A percentile compares a stretch with the other conserved stretches of the same genome.
Conservation (phyloP, 108 stramenopile genomes). For the Ochromonas danica region DNA sequence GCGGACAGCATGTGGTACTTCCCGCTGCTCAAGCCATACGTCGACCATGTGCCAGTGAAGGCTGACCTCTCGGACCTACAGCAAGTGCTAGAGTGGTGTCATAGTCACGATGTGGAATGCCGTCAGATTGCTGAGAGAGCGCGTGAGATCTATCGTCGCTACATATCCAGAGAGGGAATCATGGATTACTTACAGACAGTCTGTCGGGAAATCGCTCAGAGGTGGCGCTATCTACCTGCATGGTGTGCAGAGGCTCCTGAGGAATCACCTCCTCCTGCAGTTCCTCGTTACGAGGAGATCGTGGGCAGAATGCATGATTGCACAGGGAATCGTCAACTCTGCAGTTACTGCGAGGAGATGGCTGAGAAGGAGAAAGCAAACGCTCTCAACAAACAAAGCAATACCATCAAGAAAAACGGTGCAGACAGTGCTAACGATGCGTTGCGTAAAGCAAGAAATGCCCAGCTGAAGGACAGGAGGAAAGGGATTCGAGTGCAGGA, state of each 20-base stretch:
- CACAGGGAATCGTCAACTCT: no score
- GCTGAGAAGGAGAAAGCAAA: no score
- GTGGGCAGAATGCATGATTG: no score
- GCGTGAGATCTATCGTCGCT: constrained; percentile 45
- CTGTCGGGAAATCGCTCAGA: constrained; percentile 68
- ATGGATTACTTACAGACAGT: constrained; percentile 92
- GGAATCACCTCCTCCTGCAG: background rate
- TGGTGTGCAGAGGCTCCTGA: background rate
- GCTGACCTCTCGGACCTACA: constrained; percentile 89
- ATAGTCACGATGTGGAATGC: constrained; percentile 90
- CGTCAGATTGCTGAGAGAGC: constrained; percentile 62
- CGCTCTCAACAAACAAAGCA: no score
- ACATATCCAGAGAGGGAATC: constrained; percentile 63
- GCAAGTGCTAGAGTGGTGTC: constrained; percentile 94
- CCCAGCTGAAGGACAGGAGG: no score
- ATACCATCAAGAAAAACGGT: no score
- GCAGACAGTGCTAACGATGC: no score
- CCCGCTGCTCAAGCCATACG: constrained; percentile 84
- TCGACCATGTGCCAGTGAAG: constrained; percentile 95
- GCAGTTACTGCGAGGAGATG: no score
- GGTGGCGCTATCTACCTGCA: constrained; percentile 39
- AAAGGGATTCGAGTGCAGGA: no score
- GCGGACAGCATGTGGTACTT: constrained; percentile 99
- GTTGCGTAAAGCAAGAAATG: no score
- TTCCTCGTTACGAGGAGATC: background rate